Conservation (phyloP, 2,329 filamentous ascomycete species). For the Macroventuria anomochaeta region DNA sequence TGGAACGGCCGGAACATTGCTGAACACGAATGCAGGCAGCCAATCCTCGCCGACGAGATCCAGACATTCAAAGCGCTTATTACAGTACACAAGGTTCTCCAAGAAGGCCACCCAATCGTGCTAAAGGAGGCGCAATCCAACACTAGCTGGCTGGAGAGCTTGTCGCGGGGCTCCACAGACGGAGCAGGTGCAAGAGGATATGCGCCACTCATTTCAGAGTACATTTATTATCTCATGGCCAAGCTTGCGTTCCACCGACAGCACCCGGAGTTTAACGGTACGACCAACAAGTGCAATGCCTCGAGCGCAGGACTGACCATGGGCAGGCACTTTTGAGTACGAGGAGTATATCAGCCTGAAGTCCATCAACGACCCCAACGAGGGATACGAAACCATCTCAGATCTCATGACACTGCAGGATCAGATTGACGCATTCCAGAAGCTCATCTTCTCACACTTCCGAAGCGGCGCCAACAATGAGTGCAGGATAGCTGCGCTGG, state of each 20-base stretch:
- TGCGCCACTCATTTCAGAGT: slow-evolving; percentile 91
- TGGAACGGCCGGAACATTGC: slow-evolving; percentile 2
- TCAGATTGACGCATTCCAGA: slow-evolving; percentile 98
- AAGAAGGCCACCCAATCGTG: slow-evolving; percentile 90
- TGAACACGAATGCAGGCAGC: slow-evolving; percentile 68
- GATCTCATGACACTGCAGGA: slow-evolving; percentile 97
- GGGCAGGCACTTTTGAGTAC: slow-evolving; percentile 83
- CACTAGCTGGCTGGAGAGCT: slow-evolving; percentile 87
- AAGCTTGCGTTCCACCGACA: slow-evolving; percentile 97
- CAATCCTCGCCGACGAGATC: slow-evolving; percentile 96
- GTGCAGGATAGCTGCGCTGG: slow-evolving; percentile 91
- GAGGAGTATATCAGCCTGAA: slow-evolving; percentile 98
- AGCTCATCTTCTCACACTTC: slow-evolving; percentile 97
- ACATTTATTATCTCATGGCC: slow-evolving; percentile 91
- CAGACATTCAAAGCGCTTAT: slow-evolving; percentile 99
- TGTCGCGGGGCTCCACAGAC: slow-evolving; percentile 78
- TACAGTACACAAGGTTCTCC: slow-evolving; percentile 94
- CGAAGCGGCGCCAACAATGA: slow-evolving; percentile 91
- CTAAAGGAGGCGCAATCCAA: slow-evolving; percentile 89
- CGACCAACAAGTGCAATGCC: slow-evolving; percentile 14
- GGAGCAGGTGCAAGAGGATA: slow-evolving; percentile 87
- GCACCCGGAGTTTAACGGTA: slow-evolving; percentile 96
- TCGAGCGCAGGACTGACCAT: slow-evolving; percentile 22
- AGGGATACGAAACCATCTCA: slow-evolving; percentile 94
- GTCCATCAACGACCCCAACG: slow-evolving; percentile 97